A percentile compares a stretch with the other conserved stretches of the same genome.
Conservation (phyloP, 2,329 filamentous ascomycete genomes). For the Colletotrichum chlorophyti region DNA sequence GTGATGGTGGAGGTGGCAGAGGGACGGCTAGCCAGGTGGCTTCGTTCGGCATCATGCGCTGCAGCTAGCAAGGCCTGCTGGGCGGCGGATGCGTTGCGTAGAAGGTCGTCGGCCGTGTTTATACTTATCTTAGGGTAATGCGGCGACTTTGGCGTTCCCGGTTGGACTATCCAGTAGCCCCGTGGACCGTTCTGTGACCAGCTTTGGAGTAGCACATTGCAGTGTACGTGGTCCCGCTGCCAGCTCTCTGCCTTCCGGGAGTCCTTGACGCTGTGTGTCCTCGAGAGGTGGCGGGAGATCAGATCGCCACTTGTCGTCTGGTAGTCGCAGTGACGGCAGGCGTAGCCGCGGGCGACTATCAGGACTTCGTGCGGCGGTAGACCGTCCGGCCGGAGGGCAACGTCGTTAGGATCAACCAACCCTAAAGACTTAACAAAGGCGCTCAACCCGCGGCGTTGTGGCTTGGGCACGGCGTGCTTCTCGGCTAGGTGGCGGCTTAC, state of each 20-base stretch:
- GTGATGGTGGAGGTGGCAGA: not conserved
- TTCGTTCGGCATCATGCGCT: not conserved
- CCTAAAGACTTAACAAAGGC: not conserved
- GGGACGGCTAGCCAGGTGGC: not conserved
- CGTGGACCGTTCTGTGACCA: not conserved
- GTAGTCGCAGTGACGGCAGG: not conserved
- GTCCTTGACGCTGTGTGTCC: not conserved
- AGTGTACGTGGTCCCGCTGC: not conserved
- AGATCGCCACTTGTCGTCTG: not conserved
- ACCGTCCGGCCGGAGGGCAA: not conserved
- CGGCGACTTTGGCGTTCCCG: not conserved
- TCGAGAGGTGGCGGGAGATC: not conserved
- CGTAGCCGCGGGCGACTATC: not conserved
- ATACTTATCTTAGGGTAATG: not conserved
- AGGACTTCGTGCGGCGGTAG: not conserved
- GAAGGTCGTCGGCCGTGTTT: not conserved
- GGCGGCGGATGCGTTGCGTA: not conserved
- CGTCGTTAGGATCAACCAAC: not conserved
- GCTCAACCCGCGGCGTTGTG: not conserved
- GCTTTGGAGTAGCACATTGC: not conserved
- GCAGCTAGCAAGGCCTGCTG: not conserved
- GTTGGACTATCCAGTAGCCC: not conserved
- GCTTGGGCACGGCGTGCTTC: not conserved
- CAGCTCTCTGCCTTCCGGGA: not conserved
- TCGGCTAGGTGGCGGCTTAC: constrained; percentile 1